Base-by-base conservation (phyloP, 1,284 basidiomycete genomes). In the Abortiporus biennis region DNA sequence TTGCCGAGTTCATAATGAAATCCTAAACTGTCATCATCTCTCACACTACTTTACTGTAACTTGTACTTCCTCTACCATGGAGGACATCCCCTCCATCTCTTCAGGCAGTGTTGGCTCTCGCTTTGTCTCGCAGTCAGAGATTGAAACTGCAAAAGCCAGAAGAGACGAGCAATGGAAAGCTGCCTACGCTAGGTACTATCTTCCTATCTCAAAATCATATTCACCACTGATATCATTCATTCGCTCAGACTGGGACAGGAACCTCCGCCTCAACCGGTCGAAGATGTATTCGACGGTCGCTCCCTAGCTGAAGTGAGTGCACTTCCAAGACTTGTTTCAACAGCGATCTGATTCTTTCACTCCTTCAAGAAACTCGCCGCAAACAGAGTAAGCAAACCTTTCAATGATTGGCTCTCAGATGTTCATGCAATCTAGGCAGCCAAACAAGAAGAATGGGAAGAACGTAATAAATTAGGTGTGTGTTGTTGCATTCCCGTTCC, bases 371-470 rank as follows among this genome's bases (percentile, higher is more conserved):
- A 85, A 85, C 69, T 88, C 46, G 86, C 84, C 50, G 84, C 84
- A 39, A 88, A 90, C 61, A 81, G 75, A 72, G 85, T 86, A 64
- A 60, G 68, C 60, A 50, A 31, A 43, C 44, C 44, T 45, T 6
- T 29, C 34, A 37, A 37, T 49, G 50, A 51, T 37, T 3, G 9
- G 8, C 8, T 6, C 5, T 3, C 15, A 11, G 20, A 17, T 21
- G 19, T 49, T 56, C 40, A 57, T 48, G 51, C 54, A 47, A 15
- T 51, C 48, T 51, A 90, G 87, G 77, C 81, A 55, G 80, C 85
- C 50, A 93, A 93, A 63, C 88, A 92, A 65, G 90, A 93, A 64
- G 87, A 92, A 77, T 94, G 90, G 87, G 92, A 94, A 58, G 85
- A 91, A 59, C 87, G 87, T 60, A 90, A 85, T 58, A 93, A 92